phyloP scores from a whole-genome alignment of 2,329 filamentous ascomycete species.

The Pestalotiopsis sp. region DNA sequence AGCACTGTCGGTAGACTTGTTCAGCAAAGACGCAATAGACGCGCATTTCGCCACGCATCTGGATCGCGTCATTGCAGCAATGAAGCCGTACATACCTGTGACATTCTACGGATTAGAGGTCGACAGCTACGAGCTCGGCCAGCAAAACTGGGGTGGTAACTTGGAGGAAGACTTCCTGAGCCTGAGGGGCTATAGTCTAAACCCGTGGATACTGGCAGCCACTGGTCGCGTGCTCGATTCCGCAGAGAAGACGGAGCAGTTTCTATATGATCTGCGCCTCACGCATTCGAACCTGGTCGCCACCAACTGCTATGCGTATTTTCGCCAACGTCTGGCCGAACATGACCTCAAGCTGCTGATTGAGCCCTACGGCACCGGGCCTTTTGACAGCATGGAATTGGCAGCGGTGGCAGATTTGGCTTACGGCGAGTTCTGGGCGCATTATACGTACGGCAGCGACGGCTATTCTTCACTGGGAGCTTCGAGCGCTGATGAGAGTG shows the following conservation, averaged over 20 bases:
- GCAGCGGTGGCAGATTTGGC: not conserved
- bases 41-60: not conserved
- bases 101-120: not conserved
- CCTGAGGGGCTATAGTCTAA: not conserved
- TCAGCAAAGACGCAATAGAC: not conserved
- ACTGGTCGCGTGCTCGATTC: not conserved
- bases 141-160: not conserved
- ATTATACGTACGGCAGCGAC: not conserved
- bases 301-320: not conserved
- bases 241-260: not conserved
- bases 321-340: not conserved
- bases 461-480: not conserved
- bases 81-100: not conserved
- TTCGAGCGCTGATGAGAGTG: not conserved
- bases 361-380: not conserved
- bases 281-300: not conserved
- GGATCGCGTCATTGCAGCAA: not conserved
- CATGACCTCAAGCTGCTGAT: not conserved
- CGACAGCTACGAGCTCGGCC: not conserved
- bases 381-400: not conserved
- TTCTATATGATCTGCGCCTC: not conserved
- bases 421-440: not conserved
- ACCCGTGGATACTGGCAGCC: not conserved
- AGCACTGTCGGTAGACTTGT: not conserved
- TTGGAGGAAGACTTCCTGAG: not conserved